These are phyloP conservation scores for Carex cristatella DNA, from an alignment of 176 grass and related monocot species.

Conservation along the genomic window DNA sequence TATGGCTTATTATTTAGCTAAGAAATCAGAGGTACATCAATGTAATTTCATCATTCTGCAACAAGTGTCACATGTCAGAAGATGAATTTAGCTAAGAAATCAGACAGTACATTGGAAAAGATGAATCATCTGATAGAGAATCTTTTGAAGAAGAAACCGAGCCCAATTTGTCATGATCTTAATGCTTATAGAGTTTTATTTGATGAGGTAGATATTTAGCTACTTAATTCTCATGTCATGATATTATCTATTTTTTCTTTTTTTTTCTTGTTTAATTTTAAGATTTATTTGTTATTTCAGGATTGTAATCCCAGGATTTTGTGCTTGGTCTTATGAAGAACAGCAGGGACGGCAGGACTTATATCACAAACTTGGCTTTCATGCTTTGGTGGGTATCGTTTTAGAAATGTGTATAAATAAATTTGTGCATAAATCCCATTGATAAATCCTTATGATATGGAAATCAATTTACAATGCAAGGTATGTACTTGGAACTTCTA, in stretches of 20 bases:
- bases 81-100: slow-evolving; percentile 46
- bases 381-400: too few species aligned
- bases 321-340: too few species aligned
- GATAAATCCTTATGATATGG: not conserved
- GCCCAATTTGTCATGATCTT: not conserved
- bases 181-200: too few species aligned
- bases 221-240: too few species aligned
- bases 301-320: too few species aligned
- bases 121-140: slow-evolving; percentile 60
- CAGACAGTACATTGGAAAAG: slow-evolving; percentile 50
- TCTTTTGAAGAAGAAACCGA: slow-evolving; percentile 78
- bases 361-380: too few species aligned
- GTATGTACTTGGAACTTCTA: not conserved
- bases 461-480: too few species aligned
- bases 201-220: too few species aligned
- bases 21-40: slow-evolving; percentile 72
- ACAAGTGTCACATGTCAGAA: slow-evolving; percentile 78
- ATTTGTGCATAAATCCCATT: not conserved
- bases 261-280: too few species aligned
- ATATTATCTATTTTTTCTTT: too few species aligned
- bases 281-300: too few species aligned
- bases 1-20: slow-evolving; percentile 44
- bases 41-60: slow-evolving; percentile 72
- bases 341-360: too few species aligned
- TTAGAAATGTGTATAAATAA: not conserved